Evolutionary conservation across 306 rosid genomes (phyloP).

Genomic region (Casuarina equisetifolia): DNA sequence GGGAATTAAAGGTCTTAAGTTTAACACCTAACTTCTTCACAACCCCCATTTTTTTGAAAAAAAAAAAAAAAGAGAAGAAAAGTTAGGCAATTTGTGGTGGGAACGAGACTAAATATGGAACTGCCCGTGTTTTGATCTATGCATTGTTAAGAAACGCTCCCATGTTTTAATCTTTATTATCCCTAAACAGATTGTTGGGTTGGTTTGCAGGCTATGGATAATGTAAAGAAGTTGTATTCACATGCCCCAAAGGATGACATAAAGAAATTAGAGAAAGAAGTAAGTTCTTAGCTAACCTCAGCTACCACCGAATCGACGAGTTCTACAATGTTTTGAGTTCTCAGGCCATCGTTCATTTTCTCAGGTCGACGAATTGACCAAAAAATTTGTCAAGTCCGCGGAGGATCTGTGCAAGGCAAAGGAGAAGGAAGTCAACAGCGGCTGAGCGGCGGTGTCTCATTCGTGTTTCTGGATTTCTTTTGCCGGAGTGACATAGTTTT

Average conservation of each 20-base stretch:
- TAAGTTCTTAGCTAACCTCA: constrained; percentile 37
- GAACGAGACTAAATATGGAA: neutral
- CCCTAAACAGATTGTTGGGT: constrained; percentile 24
- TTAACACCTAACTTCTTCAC: too few species aligned
- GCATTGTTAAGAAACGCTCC: neutral
- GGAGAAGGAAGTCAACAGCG: constrained; percentile 77
- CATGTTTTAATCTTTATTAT: constrained; percentile 11
- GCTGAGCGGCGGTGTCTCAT: constrained; percentile 31
- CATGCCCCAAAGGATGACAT: constrained; percentile 82
- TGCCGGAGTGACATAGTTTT: neutral
- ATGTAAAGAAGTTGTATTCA: constrained; percentile 65
- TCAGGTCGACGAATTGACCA: constrained; percentile 87
- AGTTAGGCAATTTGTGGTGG: neutral
- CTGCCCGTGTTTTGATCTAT: neutral
- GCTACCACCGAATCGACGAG: neutral
- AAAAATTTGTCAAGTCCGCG: constrained; percentile 70
- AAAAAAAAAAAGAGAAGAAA: neutral
- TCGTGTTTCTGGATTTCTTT: neutral
- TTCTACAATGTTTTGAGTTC: constrained; percentile 21
- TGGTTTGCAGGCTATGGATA: constrained; percentile 77
- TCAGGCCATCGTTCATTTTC: constrained; percentile 20
- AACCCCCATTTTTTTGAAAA: too few species aligned
- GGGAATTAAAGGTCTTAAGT: too few species aligned
- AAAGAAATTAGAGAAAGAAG: constrained; percentile 90
- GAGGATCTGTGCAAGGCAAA: constrained; percentile 84